These are phyloP conservation scores for Penicillium thymicola DNA, from an alignment of 2,329 filamentous ascomycete species.

Conservation along the genomic window DNA sequence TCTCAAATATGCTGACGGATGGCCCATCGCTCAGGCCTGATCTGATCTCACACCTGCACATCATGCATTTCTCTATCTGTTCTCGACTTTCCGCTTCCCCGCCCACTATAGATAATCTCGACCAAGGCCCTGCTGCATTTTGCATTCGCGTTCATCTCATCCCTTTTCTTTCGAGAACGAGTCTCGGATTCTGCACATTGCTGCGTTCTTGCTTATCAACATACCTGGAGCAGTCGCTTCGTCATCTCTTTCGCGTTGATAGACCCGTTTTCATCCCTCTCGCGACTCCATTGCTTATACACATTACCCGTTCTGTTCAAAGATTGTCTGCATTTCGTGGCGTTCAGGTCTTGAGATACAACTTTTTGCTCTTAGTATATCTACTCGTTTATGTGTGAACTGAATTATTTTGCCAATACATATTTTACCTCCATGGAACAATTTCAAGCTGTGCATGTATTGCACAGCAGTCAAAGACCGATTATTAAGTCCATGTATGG, in stretches of 20 bases:
- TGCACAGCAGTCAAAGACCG: too few relatives aligned
- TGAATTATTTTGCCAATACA: not conserved
- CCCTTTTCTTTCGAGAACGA: not conserved
- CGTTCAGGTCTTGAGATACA: not conserved
- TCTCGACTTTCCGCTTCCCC: not conserved
- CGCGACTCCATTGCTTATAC: not conserved
- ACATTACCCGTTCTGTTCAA: not conserved
- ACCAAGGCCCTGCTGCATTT: not conserved
- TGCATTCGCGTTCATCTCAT: not conserved
- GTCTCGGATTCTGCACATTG: not conserved
- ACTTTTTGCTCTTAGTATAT: not conserved
- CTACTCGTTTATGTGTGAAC: not conserved
- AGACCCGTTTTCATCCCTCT: not conserved
- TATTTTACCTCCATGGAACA: too few relatives aligned
- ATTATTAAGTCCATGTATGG: rapidly evolving
- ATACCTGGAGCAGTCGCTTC: not conserved
- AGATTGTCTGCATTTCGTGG: not conserved
- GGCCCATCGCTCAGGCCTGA: slow-evolving; percentile 29
- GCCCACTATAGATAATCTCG: not conserved
- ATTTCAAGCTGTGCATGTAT: too few relatives aligned
- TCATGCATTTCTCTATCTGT: not conserved
- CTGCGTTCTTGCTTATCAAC: not conserved
- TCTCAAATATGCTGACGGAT: slow-evolving; percentile 32
- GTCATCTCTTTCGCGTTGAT: not conserved
- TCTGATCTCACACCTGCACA: not conserved